These are phyloP conservation scores for Solanum arcanum DNA, from an alignment of 257 asterid genomes.

Conservation along the genomic window DNA sequence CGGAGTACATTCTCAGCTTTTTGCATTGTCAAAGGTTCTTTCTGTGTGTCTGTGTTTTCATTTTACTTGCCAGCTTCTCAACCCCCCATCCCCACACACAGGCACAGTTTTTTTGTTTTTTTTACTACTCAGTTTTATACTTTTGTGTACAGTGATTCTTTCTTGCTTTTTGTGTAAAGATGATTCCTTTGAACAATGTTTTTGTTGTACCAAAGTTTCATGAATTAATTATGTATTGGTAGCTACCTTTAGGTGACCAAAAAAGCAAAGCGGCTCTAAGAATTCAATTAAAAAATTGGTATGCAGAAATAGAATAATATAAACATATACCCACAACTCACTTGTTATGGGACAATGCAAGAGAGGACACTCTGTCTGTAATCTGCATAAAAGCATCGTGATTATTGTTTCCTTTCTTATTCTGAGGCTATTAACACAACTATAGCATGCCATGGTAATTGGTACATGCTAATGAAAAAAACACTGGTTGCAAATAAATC, in stretches of 20 bases:
- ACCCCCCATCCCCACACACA: background rate
- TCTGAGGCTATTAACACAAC: background rate
- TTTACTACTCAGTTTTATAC: background rate
- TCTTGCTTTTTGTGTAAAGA: background rate
- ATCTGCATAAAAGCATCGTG: background rate
- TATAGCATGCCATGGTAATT: background rate
- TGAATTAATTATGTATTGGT: background rate
- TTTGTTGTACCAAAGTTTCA: background rate
- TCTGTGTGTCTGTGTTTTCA: background rate
- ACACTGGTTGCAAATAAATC: background rate
- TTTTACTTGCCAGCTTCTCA: background rate
- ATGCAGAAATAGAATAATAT: background rate
- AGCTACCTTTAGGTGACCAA: background rate
- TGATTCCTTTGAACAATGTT: background rate
- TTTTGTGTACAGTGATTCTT: background rate
- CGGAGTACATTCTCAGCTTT: slow-evolving; percentile 98
- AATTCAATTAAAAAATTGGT: background rate
- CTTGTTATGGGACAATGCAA: background rate
- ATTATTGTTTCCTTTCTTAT: background rate
- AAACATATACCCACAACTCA: background rate
- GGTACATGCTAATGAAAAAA: background rate
- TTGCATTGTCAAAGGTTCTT: slow-evolving; percentile 86
- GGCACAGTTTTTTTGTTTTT: background rate
- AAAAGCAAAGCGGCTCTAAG: background rate
- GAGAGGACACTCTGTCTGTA: background rate